These are phyloP conservation scores for Aphanomyces euteiches DNA, from an alignment of 352 stramenopile genomes.

Conservation along the genomic window DNA sequence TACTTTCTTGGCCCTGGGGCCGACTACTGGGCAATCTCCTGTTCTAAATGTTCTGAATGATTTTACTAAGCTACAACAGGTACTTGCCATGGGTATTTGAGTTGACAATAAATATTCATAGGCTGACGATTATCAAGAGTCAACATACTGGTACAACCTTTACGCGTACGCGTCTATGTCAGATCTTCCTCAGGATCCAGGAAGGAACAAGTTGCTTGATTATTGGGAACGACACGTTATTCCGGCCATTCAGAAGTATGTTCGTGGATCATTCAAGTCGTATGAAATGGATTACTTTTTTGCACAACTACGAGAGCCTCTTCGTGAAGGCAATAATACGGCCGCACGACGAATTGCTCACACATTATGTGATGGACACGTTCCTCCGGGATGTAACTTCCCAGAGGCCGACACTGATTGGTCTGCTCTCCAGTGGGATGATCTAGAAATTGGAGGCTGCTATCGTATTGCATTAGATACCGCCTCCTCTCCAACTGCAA, in stretches of 20 bases:
- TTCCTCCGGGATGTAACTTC: constrained; percentile 72
- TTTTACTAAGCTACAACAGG: not conserved
- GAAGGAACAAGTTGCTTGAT: constrained; percentile 75
- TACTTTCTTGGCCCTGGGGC: constrained; percentile 17
- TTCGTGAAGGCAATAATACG: constrained; percentile 67
- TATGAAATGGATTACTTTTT: constrained; percentile 88
- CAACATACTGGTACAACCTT: constrained; percentile 58
- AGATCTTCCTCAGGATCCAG: constrained; percentile 63
- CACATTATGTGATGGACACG: constrained; percentile 72
- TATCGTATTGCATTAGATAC: constrained; percentile 50
- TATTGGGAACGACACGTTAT: constrained; percentile 86
- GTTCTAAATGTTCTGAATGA: constrained; percentile 4
- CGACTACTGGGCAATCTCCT: not conserved
- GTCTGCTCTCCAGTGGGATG: constrained; percentile 68
- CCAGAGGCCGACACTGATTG: constrained; percentile 76
- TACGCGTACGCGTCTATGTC: constrained; percentile 60
- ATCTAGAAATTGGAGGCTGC: constrained; percentile 57
- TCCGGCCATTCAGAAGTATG: constrained; percentile 74
- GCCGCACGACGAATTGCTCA: constrained; percentile 77
- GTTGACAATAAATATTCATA: constrained; percentile 6
- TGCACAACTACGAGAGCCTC: constrained; percentile 65
- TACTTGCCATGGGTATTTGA: not conserved
- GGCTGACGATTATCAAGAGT: constrained; percentile 21
- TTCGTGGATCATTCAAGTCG: constrained; percentile 76
- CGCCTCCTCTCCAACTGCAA: constrained; percentile 43